Base-by-base conservation (phyloP, 768 basidiomycete species). In the Tulasnella sp. region DNA sequence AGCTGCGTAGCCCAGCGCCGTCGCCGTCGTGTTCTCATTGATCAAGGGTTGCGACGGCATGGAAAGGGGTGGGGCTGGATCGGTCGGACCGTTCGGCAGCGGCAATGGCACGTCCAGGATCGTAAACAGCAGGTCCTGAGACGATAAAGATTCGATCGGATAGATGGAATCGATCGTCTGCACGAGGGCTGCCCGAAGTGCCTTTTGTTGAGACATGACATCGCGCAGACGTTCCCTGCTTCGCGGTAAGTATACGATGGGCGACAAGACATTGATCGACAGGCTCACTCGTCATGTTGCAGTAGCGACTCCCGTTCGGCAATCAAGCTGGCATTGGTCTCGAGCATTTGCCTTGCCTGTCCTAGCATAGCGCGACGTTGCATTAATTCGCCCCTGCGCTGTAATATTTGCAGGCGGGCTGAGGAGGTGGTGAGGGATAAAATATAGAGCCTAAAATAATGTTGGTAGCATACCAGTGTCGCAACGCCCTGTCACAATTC, bases 61-160 rank as follows among this genome's bases (percentile, higher is more conserved):
- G 2, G 76, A 72, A 36, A 89, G 71, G 0, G 93, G 89, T 14
- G 93, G 93, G 0, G 85, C 86, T 42, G 91, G 88, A 62, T 92
- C 86, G 51, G 80, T 79, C 4, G 78, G 62, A 29, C 77, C 73
- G 21, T 82, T 63, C 14, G 90, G 90, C 60, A 97, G 92, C 1
- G 96, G 93, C 8, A 99, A 75, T n/a, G 96, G 87, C 43, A 89
- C 81, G 49, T 77, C 75, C 49, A 92, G 73, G 66, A 99, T 88
- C 11, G 86, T 81, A 68, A 86, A 99, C 27, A 96, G 78, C n/a
- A 98, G 73, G 63, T 90, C 83, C 4, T 86, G 80, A 11, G 91
- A 75, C 9, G 85, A 84, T 45, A 82, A 75, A 15, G 94, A 81
- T 52, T 89, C 86, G 63, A 99, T 94, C 21, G 93, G 92, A 69